phyloP scores from a whole-genome alignment of 2,329 filamentous ascomycete species.

The Clarireedia sp. region DNA sequence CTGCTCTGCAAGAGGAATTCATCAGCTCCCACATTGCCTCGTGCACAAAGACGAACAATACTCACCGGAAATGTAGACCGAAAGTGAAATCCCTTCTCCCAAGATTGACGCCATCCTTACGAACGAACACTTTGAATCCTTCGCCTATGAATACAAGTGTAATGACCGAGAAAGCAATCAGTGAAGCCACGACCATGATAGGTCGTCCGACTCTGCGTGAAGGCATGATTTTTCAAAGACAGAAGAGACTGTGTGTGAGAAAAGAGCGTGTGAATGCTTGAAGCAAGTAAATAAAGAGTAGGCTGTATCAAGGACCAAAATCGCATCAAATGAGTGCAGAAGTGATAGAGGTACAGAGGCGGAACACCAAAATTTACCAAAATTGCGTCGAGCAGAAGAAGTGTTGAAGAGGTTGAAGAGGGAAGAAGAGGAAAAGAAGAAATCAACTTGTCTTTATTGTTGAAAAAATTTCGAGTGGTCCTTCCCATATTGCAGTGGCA shows the following conservation, averaged over 20 bases:
- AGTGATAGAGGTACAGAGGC: conserved; percentile 7
- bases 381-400: conserved; percentile 6
- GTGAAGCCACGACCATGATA: conserved; percentile 12
- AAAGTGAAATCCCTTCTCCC: conserved; percentile 3
- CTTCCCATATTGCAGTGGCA: conserved; percentile 2
- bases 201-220: conserved; percentile 15
- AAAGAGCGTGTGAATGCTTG: conserved; percentile 5
- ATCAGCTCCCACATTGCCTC: not conserved
- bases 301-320: conserved; percentile 11
- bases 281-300: conserved; percentile 8
- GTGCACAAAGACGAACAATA: not conserved
- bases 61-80: conserved; percentile 4
- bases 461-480: not conserved
- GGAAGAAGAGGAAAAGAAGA: not conserved
- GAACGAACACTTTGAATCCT: conserved; percentile 16
- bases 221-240: conserved; percentile 15
- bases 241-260: conserved; percentile 5
- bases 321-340: conserved; percentile 10
- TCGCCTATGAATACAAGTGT: conserved; percentile 22
- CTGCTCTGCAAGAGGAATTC: not conserved
- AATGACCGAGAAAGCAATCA: conserved; percentile 20
- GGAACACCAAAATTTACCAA: conserved; percentile 10
- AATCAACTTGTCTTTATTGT: not conserved
- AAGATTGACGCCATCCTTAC: conserved; percentile 1
- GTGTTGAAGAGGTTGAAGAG: conserved; percentile 8